Base-by-base conservation (phyloP, 2,329 filamentous ascomycete species). In the Scedosporium minutisporum region DNA sequence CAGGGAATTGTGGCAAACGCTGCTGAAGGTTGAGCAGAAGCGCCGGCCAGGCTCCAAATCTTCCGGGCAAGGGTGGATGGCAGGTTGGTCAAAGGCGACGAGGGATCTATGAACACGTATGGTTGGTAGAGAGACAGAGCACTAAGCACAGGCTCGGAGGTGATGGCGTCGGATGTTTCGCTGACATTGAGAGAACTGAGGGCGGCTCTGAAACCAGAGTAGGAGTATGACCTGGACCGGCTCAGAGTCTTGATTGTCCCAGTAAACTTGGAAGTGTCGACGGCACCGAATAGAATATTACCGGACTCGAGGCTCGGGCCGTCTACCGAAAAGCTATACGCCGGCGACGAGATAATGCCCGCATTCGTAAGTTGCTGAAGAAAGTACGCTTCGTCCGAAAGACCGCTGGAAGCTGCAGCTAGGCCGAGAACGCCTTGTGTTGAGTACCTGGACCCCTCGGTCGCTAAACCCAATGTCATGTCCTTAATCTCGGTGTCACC, bases 341-440 rank as follows among this genome's bases (percentile, higher is more conserved):
- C 86, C 62, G 82, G 87, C 21, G 87, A 85, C n/a, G 80, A 73
- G 66, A 90, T 90, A 58, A 81, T 61, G 6, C 84, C 85, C 3
- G 82, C 77, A 38, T 83, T 73, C 1, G 83, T 83, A 77, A 93
- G 77, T 64, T 83, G 82, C 46, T 82, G 80, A 1, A 89, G 89
- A 6, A 93, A 77, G 71, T 92, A 93, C 51, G 83, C 73, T 72
- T 93, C 84, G 0, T 70, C 71, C 6, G 10, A 67, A 62, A 7
- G 69, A 93, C 0, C 82, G 63, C 3, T 74, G 63, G 63, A 78
- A 73, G 4, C 80, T 77, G 9, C 78, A 6, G 93, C 93, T 65
- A 97, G 88, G n/a, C 93, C 93, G 23, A 97, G 74, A 48, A 97
- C 91, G 46, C 90, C 90, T 72, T 95, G 84, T 61, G 74, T 65